phyloP scores from a whole-genome alignment of 768 basidiomycete genomes.

The Podaxis mareebaensis region DNA sequence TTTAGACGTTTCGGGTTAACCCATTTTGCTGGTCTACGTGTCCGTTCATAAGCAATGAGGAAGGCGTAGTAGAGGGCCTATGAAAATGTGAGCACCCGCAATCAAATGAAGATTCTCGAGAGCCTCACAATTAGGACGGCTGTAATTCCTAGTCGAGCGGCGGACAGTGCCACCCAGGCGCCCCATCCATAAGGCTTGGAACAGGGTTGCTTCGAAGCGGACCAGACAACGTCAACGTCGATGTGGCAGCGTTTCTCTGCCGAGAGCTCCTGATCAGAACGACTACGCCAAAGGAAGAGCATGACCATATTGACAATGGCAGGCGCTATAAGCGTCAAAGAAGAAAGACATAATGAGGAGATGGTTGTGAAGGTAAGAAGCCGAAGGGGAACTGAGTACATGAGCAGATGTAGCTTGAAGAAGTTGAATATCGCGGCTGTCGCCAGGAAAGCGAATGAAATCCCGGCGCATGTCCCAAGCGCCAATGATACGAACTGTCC shows the following conservation, averaged over 20 bases:
- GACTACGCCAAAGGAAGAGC: slow-evolving; percentile 51
- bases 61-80: slow-evolving; percentile 15
- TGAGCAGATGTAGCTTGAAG: slow-evolving; percentile 38
- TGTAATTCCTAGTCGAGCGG: slow-evolving; percentile 57
- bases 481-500: slow-evolving; percentile 47
- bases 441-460: slow-evolving; percentile 40
- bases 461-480: slow-evolving; percentile 47
- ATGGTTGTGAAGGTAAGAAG: slow-evolving; percentile 30
- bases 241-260: slow-evolving; percentile 51
- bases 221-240: slow-evolving; percentile 72
- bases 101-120: slow-evolving; percentile 4
- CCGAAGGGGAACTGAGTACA: slow-evolving; percentile 30
- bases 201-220: slow-evolving; percentile 32
- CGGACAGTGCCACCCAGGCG: slow-evolving; percentile 54
- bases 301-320: slow-evolving; percentile 58
- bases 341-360: slow-evolving; percentile 41
- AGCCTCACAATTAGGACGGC: slow-evolving; percentile 49
- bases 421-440: slow-evolving; percentile 39
- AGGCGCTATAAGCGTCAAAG: slow-evolving; percentile 50
- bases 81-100: slow-evolving; percentile 1
- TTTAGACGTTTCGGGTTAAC: slow-evolving; percentile 17
- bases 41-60: slow-evolving; percentile 25
- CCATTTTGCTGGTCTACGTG: slow-evolving; percentile 22
- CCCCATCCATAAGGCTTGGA: slow-evolving; percentile 42
- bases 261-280: slow-evolving; percentile 36